These are phyloP conservation scores for Carex arenaria DNA, from an alignment of 202 grass and related monocot genomes.

Conservation along the genomic window DNA sequence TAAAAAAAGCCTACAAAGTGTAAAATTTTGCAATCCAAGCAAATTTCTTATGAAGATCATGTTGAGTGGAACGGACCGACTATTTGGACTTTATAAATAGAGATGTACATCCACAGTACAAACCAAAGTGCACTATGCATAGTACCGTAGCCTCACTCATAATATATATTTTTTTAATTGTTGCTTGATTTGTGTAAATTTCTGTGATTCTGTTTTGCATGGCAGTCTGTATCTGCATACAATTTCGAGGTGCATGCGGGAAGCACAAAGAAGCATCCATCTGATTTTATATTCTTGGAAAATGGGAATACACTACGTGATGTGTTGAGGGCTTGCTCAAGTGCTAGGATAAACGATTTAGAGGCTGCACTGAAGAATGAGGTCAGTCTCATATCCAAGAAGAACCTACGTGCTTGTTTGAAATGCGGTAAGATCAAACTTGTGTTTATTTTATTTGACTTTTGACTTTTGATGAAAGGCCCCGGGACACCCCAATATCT, in stretches of 20 bases:
- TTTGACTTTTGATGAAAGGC: too few species aligned
- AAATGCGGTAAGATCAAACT: conserved; percentile 51
- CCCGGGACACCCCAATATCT: too few species aligned
- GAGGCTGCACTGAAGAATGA: conserved; percentile 58
- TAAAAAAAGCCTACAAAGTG: too few species aligned
- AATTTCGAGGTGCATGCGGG: conserved; percentile 92
- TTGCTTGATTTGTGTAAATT: conserved; percentile 10
- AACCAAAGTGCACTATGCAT: too few species aligned
- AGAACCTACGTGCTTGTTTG: conserved; percentile 43
- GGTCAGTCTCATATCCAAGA: conserved; percentile 42
- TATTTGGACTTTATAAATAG: too few species aligned
- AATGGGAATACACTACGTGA: conserved; percentile 80
- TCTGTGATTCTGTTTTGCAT: conserved; percentile 12
- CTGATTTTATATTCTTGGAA: conserved; percentile 70
- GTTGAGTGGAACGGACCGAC: too few species aligned
- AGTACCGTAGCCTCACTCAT: too few species aligned
- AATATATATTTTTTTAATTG: background rate
- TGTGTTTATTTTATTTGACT: too few species aligned
- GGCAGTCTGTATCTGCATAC: conserved; percentile 73
- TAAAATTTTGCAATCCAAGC: too few species aligned
- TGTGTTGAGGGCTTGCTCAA: conserved; percentile 42
- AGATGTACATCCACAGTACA: too few species aligned
- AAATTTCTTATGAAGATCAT: too few species aligned
- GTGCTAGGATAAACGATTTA: conserved; percentile 53
- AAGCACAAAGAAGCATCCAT: conserved; percentile 89